These are phyloP conservation scores for Balansia obtecta DNA, from an alignment of 2,329 filamentous ascomycete genomes.

Conservation along the genomic window DNA sequence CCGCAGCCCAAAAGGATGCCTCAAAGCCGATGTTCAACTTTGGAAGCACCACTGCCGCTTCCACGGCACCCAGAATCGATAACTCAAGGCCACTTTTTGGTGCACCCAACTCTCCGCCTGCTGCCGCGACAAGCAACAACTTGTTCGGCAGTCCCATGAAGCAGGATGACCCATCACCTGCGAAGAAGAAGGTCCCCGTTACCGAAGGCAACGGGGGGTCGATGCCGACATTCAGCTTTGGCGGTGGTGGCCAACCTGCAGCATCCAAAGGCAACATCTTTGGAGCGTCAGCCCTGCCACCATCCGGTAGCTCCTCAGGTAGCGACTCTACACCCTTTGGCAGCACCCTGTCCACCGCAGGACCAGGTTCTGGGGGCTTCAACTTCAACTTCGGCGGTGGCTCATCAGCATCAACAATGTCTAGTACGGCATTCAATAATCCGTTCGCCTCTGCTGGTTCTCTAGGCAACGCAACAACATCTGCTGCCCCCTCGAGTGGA, in stretches of 20 bases:
- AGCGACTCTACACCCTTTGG: conserved; percentile 28
- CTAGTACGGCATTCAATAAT: conserved; percentile 24
- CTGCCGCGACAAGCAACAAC: conserved; percentile 14
- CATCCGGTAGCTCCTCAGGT: conserved; percentile 9
- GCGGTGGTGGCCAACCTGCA: conserved; percentile 7
- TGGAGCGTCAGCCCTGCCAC: conserved; percentile 14
- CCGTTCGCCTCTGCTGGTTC: conserved; percentile 23
- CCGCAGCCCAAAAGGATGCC: conserved; percentile 6
- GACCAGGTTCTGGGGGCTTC: conserved; percentile 16
- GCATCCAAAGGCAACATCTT: conserved; percentile 27
- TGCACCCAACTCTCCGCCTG: conserved; percentile 21
- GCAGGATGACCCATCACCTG: conserved; percentile 26
- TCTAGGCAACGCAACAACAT: conserved; percentile 12
- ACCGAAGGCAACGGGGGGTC: conserved; percentile 14
- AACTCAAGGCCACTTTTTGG: conserved; percentile 26
- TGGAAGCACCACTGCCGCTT: conserved; percentile 14
- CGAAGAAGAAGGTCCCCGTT: conserved; percentile 22
- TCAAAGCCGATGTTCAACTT: conserved; percentile 23
- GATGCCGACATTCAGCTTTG: conserved; percentile 24
- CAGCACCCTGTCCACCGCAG: conserved; percentile 13
- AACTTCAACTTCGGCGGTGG: conserved; percentile 18
- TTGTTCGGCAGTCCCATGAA: conserved; percentile 33
- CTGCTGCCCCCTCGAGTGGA: conserved; percentile 15
- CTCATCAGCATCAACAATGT: conserved; percentile 6
- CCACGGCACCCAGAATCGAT: conserved; percentile 16